phyloP scores from a whole-genome alignment of 148 eudicot species.

The Suaeda aralocaspica region DNA sequence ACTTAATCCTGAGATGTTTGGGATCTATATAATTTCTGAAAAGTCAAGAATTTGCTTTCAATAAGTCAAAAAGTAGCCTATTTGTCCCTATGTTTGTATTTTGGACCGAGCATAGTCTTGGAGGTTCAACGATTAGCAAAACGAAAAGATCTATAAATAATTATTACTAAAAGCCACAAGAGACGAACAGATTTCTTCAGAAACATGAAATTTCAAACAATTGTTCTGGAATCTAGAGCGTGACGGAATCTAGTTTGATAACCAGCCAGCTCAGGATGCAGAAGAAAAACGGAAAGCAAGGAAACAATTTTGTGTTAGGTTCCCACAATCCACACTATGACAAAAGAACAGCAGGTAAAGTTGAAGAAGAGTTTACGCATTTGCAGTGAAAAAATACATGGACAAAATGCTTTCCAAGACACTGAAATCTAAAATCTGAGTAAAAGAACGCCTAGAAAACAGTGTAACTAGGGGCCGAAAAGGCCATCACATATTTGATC shows the following conservation, averaged over 20 bases:
- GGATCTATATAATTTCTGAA: not conserved
- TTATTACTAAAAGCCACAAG: no score
- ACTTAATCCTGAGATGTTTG: not conserved
- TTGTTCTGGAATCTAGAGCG: not conserved
- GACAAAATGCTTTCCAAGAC: not conserved
- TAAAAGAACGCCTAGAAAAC: not conserved
- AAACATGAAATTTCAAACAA: no score
- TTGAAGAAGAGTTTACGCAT: not conserved
- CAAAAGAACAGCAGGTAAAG: not conserved
- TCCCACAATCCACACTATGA: not conserved
- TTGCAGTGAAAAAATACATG: not conserved
- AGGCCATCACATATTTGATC: not conserved
- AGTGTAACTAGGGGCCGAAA: not conserved
- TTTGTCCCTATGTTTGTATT: not conserved
- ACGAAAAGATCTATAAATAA: no score
- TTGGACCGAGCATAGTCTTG: not conserved
- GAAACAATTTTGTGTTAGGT: no score
- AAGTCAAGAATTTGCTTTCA: not conserved
- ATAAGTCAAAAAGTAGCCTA: not conserved
- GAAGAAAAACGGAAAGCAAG: not conserved
- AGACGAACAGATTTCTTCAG: not conserved
- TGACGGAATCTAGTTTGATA: not conserved
- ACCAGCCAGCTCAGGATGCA: not conserved
- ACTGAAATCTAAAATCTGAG: not conserved
- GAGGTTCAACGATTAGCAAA: not conserved